Evolutionary conservation across 2,329 filamentous ascomycete genomes (phyloP), one percentile per base, ranked within the genome.

Genomic region (Colletotrichum sojae): DNA sequence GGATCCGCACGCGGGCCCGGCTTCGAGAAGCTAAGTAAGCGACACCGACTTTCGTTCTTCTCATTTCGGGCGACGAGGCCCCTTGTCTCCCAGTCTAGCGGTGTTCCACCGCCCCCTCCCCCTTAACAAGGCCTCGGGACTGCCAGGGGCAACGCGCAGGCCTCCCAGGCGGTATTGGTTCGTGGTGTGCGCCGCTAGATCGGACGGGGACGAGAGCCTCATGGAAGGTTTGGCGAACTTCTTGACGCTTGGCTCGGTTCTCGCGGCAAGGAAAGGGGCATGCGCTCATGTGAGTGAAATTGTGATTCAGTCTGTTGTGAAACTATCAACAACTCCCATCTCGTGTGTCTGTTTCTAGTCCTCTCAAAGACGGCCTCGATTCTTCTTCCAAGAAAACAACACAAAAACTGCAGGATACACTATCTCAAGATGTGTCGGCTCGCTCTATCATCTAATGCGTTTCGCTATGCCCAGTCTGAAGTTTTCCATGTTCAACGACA

Each of bases 391-490:
- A 36, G 31, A 36, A 18, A 31, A 46, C 27, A 31, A 46, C 27
- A 2, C 22, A 25, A 25, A 49, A 39, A 36, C 31, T 36, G 31
- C 18, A 8, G 8, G 22, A 25, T 31, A 18, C 36, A 39, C 18
- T 2, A 12, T 53, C 48, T 69, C 55, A 20, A 66, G 31, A n/a
- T 20, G 22, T 49, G 36, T 43, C 31, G 10, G 10, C 31, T 59
- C 62, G 15, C 39, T 69, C 66, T 66, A 66, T 69, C 62, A 51
- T 69, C 62, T 69, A 60, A 36, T 36, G 31, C 45, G 27, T 40
- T 18, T 55, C 61, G 55, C 49, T 65, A 69, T 69, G 62, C 62
- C 66, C 31, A 60, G 52, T 69, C 66, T 66, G 66, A 36, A 36
- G 31, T 36, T 36, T 10, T 36, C 31, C 31, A 65, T 66, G 55